Evolutionary conservation across 305 asterid species (phyloP).

Genomic region (Fraxinus latifolia): DNA sequence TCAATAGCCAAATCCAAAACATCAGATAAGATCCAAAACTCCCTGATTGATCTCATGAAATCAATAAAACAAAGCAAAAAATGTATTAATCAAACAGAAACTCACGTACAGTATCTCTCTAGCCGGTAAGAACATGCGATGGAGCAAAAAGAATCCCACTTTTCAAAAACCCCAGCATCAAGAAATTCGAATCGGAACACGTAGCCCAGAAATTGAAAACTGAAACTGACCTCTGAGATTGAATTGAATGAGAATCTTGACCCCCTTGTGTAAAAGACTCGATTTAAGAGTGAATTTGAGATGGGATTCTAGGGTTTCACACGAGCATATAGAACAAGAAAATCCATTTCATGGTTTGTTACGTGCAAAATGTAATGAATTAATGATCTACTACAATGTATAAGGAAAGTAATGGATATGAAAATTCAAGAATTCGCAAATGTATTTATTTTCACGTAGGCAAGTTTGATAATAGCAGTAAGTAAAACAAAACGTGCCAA

Average conservation of each 20-base stretch:
- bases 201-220: slow-evolving; percentile 21
- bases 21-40: neutral
- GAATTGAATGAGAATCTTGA: slow-evolving; percentile 30
- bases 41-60: slow-evolving; percentile 4
- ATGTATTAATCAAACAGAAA: slow-evolving; percentile 34
- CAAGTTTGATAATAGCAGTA: slow-evolving; percentile 14
- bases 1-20: slow-evolving; percentile 5
- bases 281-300: slow-evolving; percentile 25
- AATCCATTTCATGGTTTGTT: too few species aligned
- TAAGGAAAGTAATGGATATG: slow-evolving; percentile 45
- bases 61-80: slow-evolving; percentile 15
- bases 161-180: slow-evolving; percentile 28
- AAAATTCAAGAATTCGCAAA: slow-evolving; percentile 36
- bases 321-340: slow-evolving; percentile 7
- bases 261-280: slow-evolving; percentile 21
- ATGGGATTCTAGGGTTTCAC: slow-evolving; percentile 38
- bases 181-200: slow-evolving; percentile 9
- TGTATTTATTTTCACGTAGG: slow-evolving; percentile 13
- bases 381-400: too few species aligned
- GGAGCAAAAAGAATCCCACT: slow-evolving; percentile 2
- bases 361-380: slow-evolving; percentile 22
- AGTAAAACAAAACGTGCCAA: slow-evolving; percentile 52
- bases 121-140: slow-evolving; percentile 21
- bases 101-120: slow-evolving; percentile 21
- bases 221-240: slow-evolving; percentile 44